phyloP scores from a whole-genome alignment of 306 rosid genomes.

The Glycine tomentella region DNA sequence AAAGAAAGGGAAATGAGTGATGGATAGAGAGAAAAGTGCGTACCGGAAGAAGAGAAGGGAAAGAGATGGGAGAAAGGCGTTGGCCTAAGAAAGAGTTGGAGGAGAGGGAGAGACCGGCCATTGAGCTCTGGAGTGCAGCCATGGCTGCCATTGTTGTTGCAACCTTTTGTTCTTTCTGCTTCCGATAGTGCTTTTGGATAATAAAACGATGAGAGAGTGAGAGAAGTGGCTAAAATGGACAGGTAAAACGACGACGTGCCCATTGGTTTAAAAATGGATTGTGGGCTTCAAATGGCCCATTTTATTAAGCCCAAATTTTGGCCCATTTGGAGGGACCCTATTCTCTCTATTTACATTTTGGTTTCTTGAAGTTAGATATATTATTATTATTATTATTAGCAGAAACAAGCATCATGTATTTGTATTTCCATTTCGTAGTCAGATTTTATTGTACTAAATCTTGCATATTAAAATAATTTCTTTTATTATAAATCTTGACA shows the following conservation, averaged over 20 bases:
- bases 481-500: too few species aligned
- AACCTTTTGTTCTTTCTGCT: constrained; percentile 32
- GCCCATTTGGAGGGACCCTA: background rate
- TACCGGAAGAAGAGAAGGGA: constrained; percentile 65
- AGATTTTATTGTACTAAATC: too few species aligned
- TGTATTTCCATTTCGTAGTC: too few species aligned
- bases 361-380: background rate
- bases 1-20: constrained; percentile 8
- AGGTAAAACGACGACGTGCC: constrained; percentile 46
- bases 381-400: background rate
- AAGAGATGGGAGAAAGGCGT: constrained; percentile 63
- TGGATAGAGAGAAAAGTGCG: background rate
- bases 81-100: constrained; percentile 89
- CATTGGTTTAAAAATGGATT: background rate
- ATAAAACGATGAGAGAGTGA: constrained; percentile 43
- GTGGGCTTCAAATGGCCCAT: background rate
- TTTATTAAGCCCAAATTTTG: constrained; percentile 22
- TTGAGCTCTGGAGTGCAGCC: constrained; percentile 88
- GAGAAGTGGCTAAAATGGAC: background rate
- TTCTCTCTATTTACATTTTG: background rate
- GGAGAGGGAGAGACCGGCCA: constrained; percentile 75
- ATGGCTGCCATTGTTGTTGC: constrained; percentile 80
- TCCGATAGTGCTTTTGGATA: constrained; percentile 58
- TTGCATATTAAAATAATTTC: too few species aligned
- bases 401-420: too few species aligned